phyloP scores from a whole-genome alignment of 2,329 filamentous ascomycete genomes.

The Eutypella sp. region DNA sequence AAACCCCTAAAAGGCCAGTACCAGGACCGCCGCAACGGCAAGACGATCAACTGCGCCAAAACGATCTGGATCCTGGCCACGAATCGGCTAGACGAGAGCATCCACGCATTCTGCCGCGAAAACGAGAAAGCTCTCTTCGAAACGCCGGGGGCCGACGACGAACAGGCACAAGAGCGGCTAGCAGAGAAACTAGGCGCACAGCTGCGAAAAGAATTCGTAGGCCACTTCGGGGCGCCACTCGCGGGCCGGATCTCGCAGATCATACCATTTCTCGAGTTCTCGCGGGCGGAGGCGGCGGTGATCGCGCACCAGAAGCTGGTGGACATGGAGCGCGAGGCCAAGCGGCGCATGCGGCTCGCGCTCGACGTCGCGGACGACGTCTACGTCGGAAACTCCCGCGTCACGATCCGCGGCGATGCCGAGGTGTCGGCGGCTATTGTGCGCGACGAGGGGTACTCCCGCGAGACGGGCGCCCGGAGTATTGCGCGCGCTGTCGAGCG shows the following conservation, averaged over 20 bases:
- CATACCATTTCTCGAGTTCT: constrained; percentile 13
- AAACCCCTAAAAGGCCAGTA: constrained; percentile 31
- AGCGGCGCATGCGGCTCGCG: constrained; percentile 1
- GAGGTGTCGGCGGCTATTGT: constrained; percentile 8
- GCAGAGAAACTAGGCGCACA: constrained; percentile 5
- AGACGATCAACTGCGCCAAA: constrained; percentile 34
- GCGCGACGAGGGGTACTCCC: constrained; percentile 10
- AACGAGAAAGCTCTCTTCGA: constrained; percentile 8
- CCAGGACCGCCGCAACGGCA: constrained; percentile 31
- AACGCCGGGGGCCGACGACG: constrained; percentile 6
- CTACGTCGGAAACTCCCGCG: constrained; percentile 10
- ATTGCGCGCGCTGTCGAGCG: constrained; percentile 7
- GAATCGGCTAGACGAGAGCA: constrained; percentile 34
- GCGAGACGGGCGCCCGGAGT: constrained; percentile 12
- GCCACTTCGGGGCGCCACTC: constrained; percentile 10
- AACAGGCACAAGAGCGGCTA: constrained; percentile 8
- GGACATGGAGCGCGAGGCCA: constrained; percentile 4
- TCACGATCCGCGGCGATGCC: constrained; percentile 10
- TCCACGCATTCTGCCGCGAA: constrained; percentile 33
- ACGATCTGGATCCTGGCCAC: constrained; percentile 46
- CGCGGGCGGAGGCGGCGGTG: constrained; percentile 8
- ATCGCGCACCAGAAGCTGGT: constrained; percentile 4
- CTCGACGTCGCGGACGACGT: constrained; percentile 8
- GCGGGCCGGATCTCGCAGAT: constrained; percentile 13
- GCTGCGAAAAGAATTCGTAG: constrained; percentile 10